A percentile compares a stretch with the other conserved stretches of the same genome.
Conservation (phyloP, 2,329 filamentous ascomycete genomes). For the Ophiocordyceps unilateralis region DNA sequence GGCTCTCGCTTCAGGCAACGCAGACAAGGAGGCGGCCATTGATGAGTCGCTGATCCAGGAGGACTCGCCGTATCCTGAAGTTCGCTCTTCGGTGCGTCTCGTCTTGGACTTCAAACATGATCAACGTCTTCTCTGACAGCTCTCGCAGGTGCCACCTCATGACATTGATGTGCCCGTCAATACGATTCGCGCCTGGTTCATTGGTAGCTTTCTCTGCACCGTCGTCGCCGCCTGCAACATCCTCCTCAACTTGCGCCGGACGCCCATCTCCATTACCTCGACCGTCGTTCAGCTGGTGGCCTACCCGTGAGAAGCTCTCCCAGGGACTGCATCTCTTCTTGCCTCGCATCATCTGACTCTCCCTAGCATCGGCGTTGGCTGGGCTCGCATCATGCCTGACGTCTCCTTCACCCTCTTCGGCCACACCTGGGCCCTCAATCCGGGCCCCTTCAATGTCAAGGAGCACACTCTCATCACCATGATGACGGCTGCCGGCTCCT, state of each 20-base stretch:
- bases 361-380: constrained; percentile 12
- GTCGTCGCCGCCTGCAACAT: constrained; percentile 39
- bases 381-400: constrained; percentile 15
- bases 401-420: constrained; percentile 15
- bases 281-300: constrained; percentile 38
- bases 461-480: constrained; percentile 31
- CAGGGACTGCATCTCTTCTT: too few species aligned
- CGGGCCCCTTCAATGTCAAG: constrained; percentile 27
- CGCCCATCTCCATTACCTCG: constrained; percentile 32
- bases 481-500: constrained; percentile 21
- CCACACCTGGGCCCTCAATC: constrained; percentile 17
- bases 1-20: constrained; percentile 24
- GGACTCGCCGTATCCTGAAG: constrained; percentile 24
- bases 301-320: constrained; percentile 23
- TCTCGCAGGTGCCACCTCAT: constrained; percentile 16
- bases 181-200: constrained; percentile 46
- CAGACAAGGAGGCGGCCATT: constrained; percentile 25
- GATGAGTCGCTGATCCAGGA: constrained; percentile 31
- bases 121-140: too few species aligned
- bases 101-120: background rate
- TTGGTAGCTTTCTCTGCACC: constrained; percentile 40
- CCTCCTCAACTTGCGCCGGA: constrained; percentile 30
- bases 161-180: constrained; percentile 35
- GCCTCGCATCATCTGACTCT: background rate
- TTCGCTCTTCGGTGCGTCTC: constrained; percentile 8